phyloP scores from a whole-genome alignment of 768 basidiomycete species.

The Mycena rosella region DNA sequence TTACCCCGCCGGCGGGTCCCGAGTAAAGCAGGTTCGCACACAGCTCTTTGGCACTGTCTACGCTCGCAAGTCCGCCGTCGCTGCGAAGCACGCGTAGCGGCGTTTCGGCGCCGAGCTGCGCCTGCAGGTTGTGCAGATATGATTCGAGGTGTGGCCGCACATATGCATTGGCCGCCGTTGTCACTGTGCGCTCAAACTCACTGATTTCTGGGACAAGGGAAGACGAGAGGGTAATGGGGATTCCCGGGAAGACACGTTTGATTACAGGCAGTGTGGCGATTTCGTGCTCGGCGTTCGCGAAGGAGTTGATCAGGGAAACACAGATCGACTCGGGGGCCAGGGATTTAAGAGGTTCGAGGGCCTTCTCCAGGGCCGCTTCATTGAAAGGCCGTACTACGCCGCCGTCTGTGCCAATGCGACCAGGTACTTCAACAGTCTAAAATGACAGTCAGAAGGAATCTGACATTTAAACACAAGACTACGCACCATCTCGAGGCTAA shows the following conservation, averaged over 20 bases:
- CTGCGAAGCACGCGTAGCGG: constrained; percentile 31
- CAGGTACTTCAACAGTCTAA: constrained; percentile 37
- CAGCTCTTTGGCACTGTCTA: constrained; percentile 20
- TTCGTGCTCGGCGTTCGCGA: constrained; percentile 31
- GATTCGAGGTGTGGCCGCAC: constrained; percentile 22
- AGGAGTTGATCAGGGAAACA: constrained; percentile 34
- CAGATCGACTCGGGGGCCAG: constrained; percentile 29
- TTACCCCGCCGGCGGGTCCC: constrained; percentile 34
- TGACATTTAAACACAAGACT: background rate
- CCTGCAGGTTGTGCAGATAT: constrained; percentile 22
- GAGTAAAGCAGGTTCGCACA: constrained; percentile 19
- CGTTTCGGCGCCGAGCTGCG: constrained; percentile 4
- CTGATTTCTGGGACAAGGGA: constrained; percentile 32
- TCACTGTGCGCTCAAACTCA: constrained; percentile 35
- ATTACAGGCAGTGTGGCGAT: constrained; percentile 26
- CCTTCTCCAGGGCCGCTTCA: constrained; percentile 18
- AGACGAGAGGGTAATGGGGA: constrained; percentile 31
- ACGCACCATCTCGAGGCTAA: background rate
- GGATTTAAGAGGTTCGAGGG: constrained; percentile 14
- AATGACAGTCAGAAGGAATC: constrained; percentile 16
- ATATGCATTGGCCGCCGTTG: constrained; percentile 31
- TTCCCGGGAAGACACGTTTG: constrained; percentile 18
- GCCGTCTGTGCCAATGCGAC: constrained; percentile 35
- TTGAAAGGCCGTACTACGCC: constrained; percentile 33
- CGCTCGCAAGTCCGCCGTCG: constrained; percentile 28